These are phyloP conservation scores for Ochetophila trinervis DNA, from an alignment of 306 rosid genomes.

Conservation along the genomic window DNA sequence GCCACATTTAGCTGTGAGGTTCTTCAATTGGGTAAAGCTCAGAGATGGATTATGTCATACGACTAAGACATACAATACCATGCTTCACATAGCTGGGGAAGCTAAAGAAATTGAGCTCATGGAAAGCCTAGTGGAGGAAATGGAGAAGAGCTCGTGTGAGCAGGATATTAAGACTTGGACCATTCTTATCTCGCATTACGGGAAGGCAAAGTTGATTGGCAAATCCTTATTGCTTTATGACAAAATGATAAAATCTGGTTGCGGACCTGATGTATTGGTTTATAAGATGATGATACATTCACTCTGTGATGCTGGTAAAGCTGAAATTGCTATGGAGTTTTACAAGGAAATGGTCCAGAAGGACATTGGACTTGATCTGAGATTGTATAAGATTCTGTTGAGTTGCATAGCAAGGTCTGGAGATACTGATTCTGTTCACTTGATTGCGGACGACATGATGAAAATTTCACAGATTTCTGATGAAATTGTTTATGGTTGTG, in stretches of 20 bases:
- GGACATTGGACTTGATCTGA: conserved; percentile 49
- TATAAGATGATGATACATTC: conserved; percentile 47
- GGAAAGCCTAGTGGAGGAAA: conserved; percentile 67
- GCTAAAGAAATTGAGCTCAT: conserved; percentile 58
- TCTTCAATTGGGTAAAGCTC: conserved; percentile 66
- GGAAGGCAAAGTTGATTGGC: conserved; percentile 60
- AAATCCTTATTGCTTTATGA: conserved; percentile 55
- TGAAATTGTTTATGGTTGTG: conserved; percentile 39
- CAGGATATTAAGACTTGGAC: conserved; percentile 81
- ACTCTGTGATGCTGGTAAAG: conserved; percentile 63
- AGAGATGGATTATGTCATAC: conserved; percentile 53
- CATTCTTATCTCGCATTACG: conserved; percentile 64
- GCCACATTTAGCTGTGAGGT: conserved; percentile 60
- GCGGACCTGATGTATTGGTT: conserved; percentile 61
- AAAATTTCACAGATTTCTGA: conserved; percentile 51
- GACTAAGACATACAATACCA: conserved; percentile 54
- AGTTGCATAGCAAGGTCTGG: conserved; percentile 58
- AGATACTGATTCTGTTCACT: conserved; percentile 48
- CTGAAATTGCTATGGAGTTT: conserved; percentile 79
- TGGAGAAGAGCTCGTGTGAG: conserved; percentile 42
- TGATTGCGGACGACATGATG: conserved; percentile 64
- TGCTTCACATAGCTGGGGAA: conserved; percentile 75
- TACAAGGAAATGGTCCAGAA: conserved; percentile 68
- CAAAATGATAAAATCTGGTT: conserved; percentile 55
- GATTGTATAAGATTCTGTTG: conserved; percentile 49